Percentiles rank a stretch among this genome's conserved stretches.
These are phyloP conservation scores for Colletotrichum theobromicola DNA, from an alignment of 2,329 filamentous ascomycete genomes.

Conservation along the genomic window DNA sequence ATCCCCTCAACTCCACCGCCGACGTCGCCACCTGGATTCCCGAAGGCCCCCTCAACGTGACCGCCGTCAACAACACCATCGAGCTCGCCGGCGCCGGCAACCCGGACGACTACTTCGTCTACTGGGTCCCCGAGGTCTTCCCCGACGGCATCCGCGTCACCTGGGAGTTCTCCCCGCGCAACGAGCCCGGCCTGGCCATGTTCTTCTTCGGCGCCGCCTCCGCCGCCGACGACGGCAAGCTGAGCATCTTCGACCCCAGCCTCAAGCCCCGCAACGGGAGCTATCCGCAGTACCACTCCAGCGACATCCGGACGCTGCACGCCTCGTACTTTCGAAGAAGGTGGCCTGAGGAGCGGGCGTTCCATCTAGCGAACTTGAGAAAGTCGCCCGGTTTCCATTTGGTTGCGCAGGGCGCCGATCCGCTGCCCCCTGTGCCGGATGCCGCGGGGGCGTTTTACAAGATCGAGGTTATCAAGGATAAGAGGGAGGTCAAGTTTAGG, in stretches of 20 bases:
- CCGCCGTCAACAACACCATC: constrained; percentile 30
- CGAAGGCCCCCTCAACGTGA: constrained; percentile 31
- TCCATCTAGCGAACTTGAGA: constrained; percentile 32
- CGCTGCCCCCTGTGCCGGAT: constrained; percentile 31
- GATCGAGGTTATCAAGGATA: constrained; percentile 34
- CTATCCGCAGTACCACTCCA: constrained; percentile 26
- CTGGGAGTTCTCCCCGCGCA: constrained; percentile 34
- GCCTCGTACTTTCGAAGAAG: constrained; percentile 27
- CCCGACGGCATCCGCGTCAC: constrained; percentile 34
- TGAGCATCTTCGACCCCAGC: constrained; percentile 29
- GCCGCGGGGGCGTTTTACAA: constrained; percentile 33
- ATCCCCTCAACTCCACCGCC: constrained; percentile 30
- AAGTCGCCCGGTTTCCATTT: constrained; percentile 35
- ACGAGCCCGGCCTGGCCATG: constrained; percentile 36
- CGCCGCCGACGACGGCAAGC: constrained; percentile 25
- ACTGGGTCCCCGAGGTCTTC: constrained; percentile 36
- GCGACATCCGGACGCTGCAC: constrained; percentile 26
- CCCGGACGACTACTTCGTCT: constrained; percentile 33
- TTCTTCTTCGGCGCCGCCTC: constrained; percentile 37
- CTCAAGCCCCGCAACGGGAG: constrained; percentile 29
- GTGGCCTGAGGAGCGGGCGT: constrained; percentile 33
- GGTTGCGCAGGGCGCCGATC: constrained; percentile 31
- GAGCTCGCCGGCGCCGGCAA: constrained; percentile 29
- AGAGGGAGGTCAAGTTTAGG: constrained; percentile 29
- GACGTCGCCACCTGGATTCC: constrained; percentile 32